Evolutionary conservation across 257 asterid genomes (phyloP), one percentile per base, ranked within the genome.

Genomic region (Gentiana straminea): DNA sequence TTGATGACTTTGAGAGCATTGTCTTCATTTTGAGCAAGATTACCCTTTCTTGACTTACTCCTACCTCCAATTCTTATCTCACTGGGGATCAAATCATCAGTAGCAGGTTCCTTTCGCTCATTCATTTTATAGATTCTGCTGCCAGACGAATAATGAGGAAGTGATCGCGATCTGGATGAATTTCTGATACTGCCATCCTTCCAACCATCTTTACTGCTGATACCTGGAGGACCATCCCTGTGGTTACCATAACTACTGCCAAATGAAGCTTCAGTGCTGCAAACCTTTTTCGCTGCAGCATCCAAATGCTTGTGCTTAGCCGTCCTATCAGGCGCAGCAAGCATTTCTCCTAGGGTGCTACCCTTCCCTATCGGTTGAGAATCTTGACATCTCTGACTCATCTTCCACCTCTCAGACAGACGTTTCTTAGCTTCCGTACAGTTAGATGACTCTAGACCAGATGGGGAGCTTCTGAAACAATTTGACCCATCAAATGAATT

Each of bases 121-220:
- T 55, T 65, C 71, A 66, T 72, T 64, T 73, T 78, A 59, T 45
- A 65, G 56, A 70, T 72, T 70, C 74, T 71, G 68, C 77, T 74
- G 59, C 73, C 68, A 58, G 38, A 35, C 54, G 79, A 47, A 54
- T 54, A 65, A 51, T 81, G 83, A 59, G 84, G 76, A 70, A 76
- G 75, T 37, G 97, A 84, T 60, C 76, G 76, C 13, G 86, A 75
- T 58, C 80, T 69, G 48, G 79, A 75, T 12, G 86, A 77, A 64
- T 54, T 68, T 67, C 75, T 77, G 55, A 52, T 52, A 50, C 64
- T 61, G 59, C 69, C 81, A 70, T 79, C 87, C 64, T 73, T 81
- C 94, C 95, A 78, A 49, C 94, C 94, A 75, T 91, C 94, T 54
- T 83, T 81, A 61, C 86, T 81, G 68, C 96, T 87, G 59, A 86